Conservation (phyloP, 805 yeast genomes). For the Cyberlindnera americana region DNA sequence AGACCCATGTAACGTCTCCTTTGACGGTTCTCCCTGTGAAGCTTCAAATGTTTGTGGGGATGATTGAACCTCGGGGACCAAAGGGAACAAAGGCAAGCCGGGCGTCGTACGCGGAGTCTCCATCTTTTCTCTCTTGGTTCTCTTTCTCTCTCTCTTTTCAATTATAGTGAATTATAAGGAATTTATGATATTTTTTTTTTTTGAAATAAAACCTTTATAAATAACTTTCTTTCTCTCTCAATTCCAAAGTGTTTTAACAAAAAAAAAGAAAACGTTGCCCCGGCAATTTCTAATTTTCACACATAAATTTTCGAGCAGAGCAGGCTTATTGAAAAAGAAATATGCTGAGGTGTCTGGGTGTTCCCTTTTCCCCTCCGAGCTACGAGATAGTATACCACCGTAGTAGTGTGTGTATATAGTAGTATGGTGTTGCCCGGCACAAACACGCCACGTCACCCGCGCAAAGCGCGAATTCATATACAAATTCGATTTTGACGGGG, state of each 20-base stretch:
- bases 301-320: neutral
- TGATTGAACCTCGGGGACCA: constrained; percentile 13
- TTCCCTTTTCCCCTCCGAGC: too few species aligned
- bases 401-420: too few species aligned
- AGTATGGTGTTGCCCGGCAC: too few species aligned
- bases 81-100: constrained; percentile 10
- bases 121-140: neutral
- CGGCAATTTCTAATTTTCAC: constrained; percentile 1
- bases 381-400: too few species aligned
- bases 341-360: too few species aligned
- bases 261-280: constrained; percentile 2
- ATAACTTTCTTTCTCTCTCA: too few species aligned
- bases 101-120: constrained; percentile 9
- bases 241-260: neutral
- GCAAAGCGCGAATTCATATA: too few species aligned
- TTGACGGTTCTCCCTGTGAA: neutral
- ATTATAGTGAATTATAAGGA: neutral
- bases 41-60: constrained; percentile 8
- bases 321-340: too few species aligned
- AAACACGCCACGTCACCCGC: too few species aligned
- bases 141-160: neutral
- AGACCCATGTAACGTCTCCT: constrained; percentile 5
- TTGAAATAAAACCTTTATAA: neutral
- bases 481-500: too few species aligned
- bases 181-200: neutral